Base-by-base conservation (phyloP, 345 rosid genomes). In the Raphanus raphanistrum region DNA sequence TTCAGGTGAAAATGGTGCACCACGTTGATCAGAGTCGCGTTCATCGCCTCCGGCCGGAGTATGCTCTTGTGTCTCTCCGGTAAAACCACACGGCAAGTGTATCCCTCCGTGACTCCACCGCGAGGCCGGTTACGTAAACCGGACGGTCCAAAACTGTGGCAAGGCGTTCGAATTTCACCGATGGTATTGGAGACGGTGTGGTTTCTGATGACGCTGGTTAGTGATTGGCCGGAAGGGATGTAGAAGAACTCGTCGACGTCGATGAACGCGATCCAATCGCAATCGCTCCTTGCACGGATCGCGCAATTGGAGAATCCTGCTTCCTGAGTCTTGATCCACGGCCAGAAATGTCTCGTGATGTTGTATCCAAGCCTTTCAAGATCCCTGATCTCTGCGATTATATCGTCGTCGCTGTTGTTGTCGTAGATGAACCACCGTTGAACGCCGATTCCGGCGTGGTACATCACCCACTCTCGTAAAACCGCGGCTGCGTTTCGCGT, bases 51-150 rank as follows among this genome's bases (percentile, higher is more conserved):
- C 0, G 94, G 96, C 10, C 69, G 76, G 31, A 94, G 84, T 76
- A 92, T 88, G 72, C 98, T 92, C 86, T 94, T 90, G 84, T 94
- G 98, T 70, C 98, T 86, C 87, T 94, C 97, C 6, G 92, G 87
- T 1, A 67, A 66, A 0, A 3, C 8, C 69, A 89, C 8, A 35
- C 98, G 82, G 52, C 97, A 90, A 0, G 97, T 92, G 85, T 94
- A 94, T 31, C 98, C 91, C 0, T 76, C 85, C 29, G 36, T 85
- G 35, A 90, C 90, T 0, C 98, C 98, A 25, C 81, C 81, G 0
- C 1, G 28, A 0, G 98, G 97, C 8, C 63, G 71, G 0, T 36
- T 61, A 43, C 66, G 86, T 6, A 86, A 79, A 26, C 97, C 89
- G 0, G 98, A 94, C 0, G 97, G 97, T 0, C 97, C 97, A 3